These are phyloP conservation scores for Penicillium tannophilum DNA, from an alignment of 495 filamentous ascomycete genomes.

Conservation along the genomic window DNA sequence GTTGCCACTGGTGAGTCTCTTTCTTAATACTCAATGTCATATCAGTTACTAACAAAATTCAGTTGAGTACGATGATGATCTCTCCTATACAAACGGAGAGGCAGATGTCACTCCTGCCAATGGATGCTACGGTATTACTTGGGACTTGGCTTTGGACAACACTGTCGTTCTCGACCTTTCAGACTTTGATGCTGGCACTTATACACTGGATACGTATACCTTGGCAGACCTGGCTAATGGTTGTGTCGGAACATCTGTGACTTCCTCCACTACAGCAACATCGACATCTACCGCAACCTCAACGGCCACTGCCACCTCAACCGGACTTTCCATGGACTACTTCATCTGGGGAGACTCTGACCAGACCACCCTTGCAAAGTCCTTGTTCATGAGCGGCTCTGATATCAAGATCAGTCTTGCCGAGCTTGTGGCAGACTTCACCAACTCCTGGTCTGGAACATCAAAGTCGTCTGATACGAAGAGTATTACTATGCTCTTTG, in stretches of 20 bases:
- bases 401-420: not conserved
- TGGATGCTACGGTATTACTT: not conserved
- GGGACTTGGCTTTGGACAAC: not conserved
- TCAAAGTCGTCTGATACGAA: not conserved
- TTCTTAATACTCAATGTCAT: not conserved
- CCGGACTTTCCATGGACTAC: not conserved
- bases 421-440: not conserved
- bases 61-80: not conserved
- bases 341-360: not conserved
- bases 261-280: not conserved
- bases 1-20: not conserved
- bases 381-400: not conserved
- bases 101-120: not conserved
- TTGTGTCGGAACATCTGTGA: not conserved
- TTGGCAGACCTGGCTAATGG: not conserved
- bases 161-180: not conserved
- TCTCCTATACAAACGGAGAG: not conserved
- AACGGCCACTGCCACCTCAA: not conserved
- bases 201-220: not conserved
- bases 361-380: not conserved
- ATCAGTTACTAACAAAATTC: not conserved
- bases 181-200: not conserved
- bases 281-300: not conserved
- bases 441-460: slow-evolving; percentile 1
- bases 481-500: not conserved